phyloP scores from a whole-genome alignment of 2,329 filamentous ascomycete genomes.

The Hypoxylon sp. region DNA sequence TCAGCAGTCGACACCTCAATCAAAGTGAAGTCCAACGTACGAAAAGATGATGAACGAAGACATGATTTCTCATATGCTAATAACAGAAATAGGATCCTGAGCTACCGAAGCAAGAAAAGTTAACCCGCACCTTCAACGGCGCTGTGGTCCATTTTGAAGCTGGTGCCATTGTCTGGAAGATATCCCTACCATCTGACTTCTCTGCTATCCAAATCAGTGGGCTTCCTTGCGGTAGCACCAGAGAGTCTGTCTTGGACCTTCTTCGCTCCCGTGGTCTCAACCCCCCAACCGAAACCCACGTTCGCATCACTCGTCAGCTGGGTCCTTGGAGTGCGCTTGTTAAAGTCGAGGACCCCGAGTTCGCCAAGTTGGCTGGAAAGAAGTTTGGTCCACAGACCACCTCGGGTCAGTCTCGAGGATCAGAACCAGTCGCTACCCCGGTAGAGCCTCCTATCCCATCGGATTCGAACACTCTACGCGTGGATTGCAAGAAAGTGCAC shows the following conservation, averaged over 20 bases:
- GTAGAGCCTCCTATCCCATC: slow-evolving; percentile 33
- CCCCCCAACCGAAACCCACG: slow-evolving; percentile 2
- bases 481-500: slow-evolving; percentile 49
- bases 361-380: slow-evolving; percentile 36
- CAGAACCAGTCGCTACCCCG: slow-evolving; percentile 19
- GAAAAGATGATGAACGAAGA: not conserved
- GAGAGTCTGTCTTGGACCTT: slow-evolving; percentile 29
- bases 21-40: not conserved
- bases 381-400: slow-evolving; percentile 18
- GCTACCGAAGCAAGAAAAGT: not conserved
- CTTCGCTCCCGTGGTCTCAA: slow-evolving; percentile 34
- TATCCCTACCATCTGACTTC: slow-evolving; percentile 49
- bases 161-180: slow-evolving; percentile 44
- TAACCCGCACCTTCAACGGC: slow-evolving; percentile 33
- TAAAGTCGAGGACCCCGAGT: slow-evolving; percentile 41
- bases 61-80: too few species aligned
- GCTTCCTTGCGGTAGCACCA: slow-evolving; percentile 39
- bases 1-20: not conserved
- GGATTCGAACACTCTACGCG: slow-evolving; percentile 41
- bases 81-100: too few species aligned
- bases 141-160: slow-evolving; percentile 46
- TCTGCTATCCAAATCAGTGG: slow-evolving; percentile 48
- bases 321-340: slow-evolving; percentile 36
- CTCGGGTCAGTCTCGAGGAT: not conserved
- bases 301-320: slow-evolving; percentile 26